Base-by-base conservation (phyloP, 352 stramenopile species). In the Blastocystis sp. region DNA sequence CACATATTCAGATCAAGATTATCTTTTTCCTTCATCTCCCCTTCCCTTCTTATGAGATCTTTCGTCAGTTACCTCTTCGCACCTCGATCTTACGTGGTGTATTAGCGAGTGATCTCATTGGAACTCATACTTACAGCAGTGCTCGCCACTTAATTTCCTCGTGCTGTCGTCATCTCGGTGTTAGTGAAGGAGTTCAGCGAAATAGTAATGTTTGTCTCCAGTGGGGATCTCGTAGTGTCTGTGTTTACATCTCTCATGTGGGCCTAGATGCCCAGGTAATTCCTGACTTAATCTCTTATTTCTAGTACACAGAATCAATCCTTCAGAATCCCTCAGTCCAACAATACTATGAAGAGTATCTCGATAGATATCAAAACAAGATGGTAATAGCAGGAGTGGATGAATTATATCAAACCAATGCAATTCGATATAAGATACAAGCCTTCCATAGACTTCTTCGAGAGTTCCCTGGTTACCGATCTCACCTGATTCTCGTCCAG, bases 21-120 rank as follows among this genome's bases (percentile, higher is more conserved):
- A 77, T 89, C 48, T 89, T 89, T 57, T 89, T 78, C 78, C 66
- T 89, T 51, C 78, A 89, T 40, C 53, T 89, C 19, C 78, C 78
- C n/a, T 89, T 89, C 56, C 78, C 78, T 4, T 66, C 57, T 24
- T 89, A 89, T 56, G 78, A 89, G 57, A 78, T 89, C n/a, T 89
- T 89, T 57, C 78, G 78, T 24, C 78, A 89, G 42, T 48, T 89
- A 15, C 78, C 78, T 30, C 78, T 89, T 19, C 78, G 78, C 15
- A 89, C 78, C 2, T 79, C 60, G 17, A 33, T 89, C 1, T 51
- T 89, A 27, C 78, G 78, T 22, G 78, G 78, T 19, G 30, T 89
- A 1, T 56, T 89, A 19, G 66, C 60, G 0, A 40, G 35, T 11
- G 78, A 89, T 64, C 44, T 89, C 4, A 79, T 89, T 56, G 78